phyloP scores from a whole-genome alignment of 495 filamentous ascomycete genomes.

The Pyronema domesticum region DNA sequence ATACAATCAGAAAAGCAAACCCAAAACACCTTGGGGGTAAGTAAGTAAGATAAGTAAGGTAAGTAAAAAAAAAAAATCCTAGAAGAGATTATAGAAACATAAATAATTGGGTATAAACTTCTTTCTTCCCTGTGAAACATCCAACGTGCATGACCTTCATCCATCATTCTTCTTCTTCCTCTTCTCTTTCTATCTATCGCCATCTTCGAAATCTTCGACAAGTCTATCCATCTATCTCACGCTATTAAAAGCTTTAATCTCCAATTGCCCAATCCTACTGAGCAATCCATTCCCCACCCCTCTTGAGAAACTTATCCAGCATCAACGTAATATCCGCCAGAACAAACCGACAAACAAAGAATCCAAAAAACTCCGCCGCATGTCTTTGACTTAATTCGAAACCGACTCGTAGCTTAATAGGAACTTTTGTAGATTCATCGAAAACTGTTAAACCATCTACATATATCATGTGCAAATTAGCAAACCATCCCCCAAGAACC shows the following conservation, averaged over 20 bases:
- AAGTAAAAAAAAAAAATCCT: too few species aligned
- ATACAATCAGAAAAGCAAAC: too few species aligned
- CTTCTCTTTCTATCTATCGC: too few species aligned
- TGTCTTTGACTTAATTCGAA: conserved; percentile 83
- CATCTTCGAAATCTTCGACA: too few species aligned
- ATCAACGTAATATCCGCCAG: conserved; percentile 67
- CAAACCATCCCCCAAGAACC: neutral
- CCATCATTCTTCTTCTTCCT: conserved; percentile 10
- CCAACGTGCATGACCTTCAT: neutral
- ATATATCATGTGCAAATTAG: too few species aligned
- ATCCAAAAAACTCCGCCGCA: conserved; percentile 93
- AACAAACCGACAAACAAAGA: conserved; percentile 89
- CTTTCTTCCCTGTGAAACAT: too few species aligned
- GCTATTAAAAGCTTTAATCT: too few species aligned
- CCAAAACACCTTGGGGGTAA: too few species aligned
- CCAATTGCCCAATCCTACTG: conserved; percentile 4
- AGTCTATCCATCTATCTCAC: too few species aligned
- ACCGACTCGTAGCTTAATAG: conserved; percentile 69
- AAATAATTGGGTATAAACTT: too few species aligned
- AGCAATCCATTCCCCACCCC: conserved; percentile 84
- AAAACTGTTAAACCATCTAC: conserved; percentile 82
- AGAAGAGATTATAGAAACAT: too few species aligned
- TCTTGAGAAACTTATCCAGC: conserved; percentile 93
- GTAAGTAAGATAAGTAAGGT: too few species aligned
- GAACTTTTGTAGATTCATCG: conserved; percentile 75